A percentile compares a stretch with the other conserved stretches of the same genome.
Evolutionary conservation across 257 asterid species (phyloP).

Genomic region (Jacaranda copaia): DNA sequence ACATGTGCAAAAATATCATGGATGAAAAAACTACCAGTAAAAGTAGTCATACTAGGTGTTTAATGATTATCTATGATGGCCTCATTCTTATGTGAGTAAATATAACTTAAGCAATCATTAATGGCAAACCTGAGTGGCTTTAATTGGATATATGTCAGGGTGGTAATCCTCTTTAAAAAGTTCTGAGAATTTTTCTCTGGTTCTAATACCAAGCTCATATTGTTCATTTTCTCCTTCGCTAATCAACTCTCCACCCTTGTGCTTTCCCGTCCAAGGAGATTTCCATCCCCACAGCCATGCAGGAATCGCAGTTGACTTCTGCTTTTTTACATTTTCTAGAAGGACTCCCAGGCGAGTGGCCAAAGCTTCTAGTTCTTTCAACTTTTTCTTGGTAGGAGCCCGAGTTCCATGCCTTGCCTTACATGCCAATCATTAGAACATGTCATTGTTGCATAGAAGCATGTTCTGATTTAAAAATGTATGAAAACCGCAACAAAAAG

Average conservation of each 20-base stretch:
- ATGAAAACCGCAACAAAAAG: conserved; percentile 3
- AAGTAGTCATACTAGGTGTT: too few species aligned
- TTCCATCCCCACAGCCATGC: conserved; percentile 84
- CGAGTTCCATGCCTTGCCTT: conserved; percentile 99
- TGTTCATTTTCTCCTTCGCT: conserved; percentile 87
- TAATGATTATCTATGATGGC: not conserved
- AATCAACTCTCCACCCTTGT: conserved; percentile 85
- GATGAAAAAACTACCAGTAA: conserved; percentile 21
- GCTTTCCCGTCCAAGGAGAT: conserved; percentile 94
- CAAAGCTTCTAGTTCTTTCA: conserved; percentile 72
- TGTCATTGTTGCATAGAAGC: conserved; percentile 18
- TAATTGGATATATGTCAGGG: conserved; percentile 86
- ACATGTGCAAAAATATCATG: conserved; percentile 23
- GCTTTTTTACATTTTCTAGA: conserved; percentile 55
- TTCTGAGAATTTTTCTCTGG: conserved; percentile 68
- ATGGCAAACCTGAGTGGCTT: conserved; percentile 81
- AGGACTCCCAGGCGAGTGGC: conserved; percentile 66
- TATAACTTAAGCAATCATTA: conserved; percentile 15
- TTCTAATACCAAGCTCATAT: conserved; percentile 84
- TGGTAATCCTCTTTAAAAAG: conserved; percentile 82
- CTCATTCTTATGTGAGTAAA: conserved; percentile 17
- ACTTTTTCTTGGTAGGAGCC: conserved; percentile 93
- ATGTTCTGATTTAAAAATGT: conserved; percentile 5
- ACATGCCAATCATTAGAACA: conserved; percentile 36
- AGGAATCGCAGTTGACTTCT: conserved; percentile 62